phyloP scores from a whole-genome alignment of 495 filamentous ascomycete genomes.

The Penicillium antarcticum region DNA sequence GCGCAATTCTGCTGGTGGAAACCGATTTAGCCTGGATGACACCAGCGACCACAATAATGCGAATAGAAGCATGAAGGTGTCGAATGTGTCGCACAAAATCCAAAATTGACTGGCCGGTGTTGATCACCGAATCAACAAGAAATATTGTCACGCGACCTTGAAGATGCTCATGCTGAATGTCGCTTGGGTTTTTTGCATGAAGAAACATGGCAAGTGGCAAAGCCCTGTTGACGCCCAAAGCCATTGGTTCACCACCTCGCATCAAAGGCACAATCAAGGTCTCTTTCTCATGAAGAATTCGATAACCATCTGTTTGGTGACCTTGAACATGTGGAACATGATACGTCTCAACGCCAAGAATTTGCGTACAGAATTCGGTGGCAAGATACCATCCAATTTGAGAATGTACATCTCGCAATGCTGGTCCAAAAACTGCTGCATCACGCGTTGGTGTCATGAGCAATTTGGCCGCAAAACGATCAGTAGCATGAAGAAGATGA shows the following conservation, averaged over 20 bases:
- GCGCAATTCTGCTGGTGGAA: slow-evolving; percentile 19
- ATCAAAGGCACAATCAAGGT: slow-evolving; percentile 62
- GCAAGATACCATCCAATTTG: slow-evolving; percentile 55
- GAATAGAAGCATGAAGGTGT: slow-evolving; percentile 34
- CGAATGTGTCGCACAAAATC: slow-evolving; percentile 55
- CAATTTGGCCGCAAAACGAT: slow-evolving; percentile 44
- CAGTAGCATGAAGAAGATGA: slow-evolving; percentile 43
- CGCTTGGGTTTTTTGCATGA: slow-evolving; percentile 47
- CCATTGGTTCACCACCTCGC: slow-evolving; percentile 67
- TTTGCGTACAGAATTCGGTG: slow-evolving; percentile 40
- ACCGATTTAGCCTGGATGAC: slow-evolving; percentile 50
- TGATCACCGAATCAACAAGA: slow-evolving; percentile 62
- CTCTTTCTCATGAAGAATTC: slow-evolving; percentile 44
- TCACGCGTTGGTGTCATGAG: slow-evolving; percentile 59
- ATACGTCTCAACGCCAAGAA: slow-evolving; percentile 53
- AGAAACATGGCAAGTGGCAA: slow-evolving; percentile 54
- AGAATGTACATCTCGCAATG: slow-evolving; percentile 49
- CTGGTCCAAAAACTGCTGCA: slow-evolving; percentile 40
- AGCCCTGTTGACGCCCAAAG: slow-evolving; percentile 56
- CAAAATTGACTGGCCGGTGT: slow-evolving; percentile 50
- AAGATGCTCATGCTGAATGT: slow-evolving; percentile 47
- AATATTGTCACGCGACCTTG: slow-evolving; percentile 39
- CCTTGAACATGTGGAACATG: slow-evolving; percentile 55
- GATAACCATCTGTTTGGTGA: slow-evolving; percentile 45
- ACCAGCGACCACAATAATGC: slow-evolving; percentile 55